Evolutionary conservation across 2,329 filamentous ascomycete genomes (phyloP), one percentile per base, ranked within the genome.

Genomic region (Hymenoscyphus repandus): DNA sequence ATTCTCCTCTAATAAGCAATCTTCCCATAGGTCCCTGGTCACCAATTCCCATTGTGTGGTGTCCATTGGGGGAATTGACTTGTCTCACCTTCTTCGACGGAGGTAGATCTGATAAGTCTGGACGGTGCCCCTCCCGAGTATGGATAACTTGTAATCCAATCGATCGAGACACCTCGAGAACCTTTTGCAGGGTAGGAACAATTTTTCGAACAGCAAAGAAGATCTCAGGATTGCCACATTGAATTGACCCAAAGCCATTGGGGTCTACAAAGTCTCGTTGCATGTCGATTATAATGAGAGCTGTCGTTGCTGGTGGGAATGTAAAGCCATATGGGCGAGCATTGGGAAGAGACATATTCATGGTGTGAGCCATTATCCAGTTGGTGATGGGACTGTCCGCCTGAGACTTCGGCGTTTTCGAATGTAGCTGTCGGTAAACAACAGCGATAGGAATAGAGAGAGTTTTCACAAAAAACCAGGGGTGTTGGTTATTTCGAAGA

Each of bases 1-100:
- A 65, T 57, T 82, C 76, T 0, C 80, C 79, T 33, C 79, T 74
- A 15, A 83, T 69, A n/a, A 84, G 65, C 3, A 83, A 69, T 32
- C 75, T 73, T 1, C 80, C 80, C 56, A 82, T 67, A 1, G 79
- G 79, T 0, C 79, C 79, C 22, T 62, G 76, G 74, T 67, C 64
- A 5, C 66, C 66, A 53, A 82, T 80, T 0, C 74, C 74, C 41
- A 77, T 61, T 6, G 58, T 66, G 49, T 70, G 68, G 44, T 70
- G 68, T 5, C 65, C 64, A 53, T 60, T 49, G 0, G 75, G 77
- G 5, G 73, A 69, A 32, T 68, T 72, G 5, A 72, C 51, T 2
- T 72, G 71, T 11, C 72, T 63, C 52, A 79, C 75, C 46, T 80
- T 77, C 20, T 71, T 69, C 18, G 76, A 79, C n/a, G 69, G 67